These are phyloP conservation scores for Coemansia sp. DNA, from an alignment of 192 early-diverging fungal species.

Conservation along the genomic window DNA sequence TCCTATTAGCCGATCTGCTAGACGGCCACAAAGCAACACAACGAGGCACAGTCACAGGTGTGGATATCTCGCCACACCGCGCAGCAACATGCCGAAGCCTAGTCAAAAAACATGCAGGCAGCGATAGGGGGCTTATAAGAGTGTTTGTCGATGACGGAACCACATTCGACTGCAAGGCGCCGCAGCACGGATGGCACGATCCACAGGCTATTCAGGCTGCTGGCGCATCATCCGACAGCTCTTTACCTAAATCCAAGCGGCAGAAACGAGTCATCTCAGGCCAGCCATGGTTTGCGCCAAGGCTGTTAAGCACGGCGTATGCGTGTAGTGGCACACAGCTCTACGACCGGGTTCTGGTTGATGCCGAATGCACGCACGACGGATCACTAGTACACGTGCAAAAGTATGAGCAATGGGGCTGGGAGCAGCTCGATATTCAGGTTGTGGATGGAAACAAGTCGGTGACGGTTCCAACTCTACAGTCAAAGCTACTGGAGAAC, in stretches of 20 bases:
- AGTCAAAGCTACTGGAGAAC: conserved; percentile 68
- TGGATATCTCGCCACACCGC: conserved; percentile 77
- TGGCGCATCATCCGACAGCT: neutral
- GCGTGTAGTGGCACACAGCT: conserved; percentile 48
- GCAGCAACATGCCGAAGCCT: conserved; percentile 71
- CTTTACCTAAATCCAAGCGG: neutral
- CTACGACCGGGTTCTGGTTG: conserved; percentile 70
- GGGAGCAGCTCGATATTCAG: conserved; percentile 76
- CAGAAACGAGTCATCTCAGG: neutral
- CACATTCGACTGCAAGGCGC: conserved; percentile 68
- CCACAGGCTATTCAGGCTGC: conserved; percentile 6
- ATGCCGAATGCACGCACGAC: conserved; percentile 88
- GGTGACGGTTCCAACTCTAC: conserved; percentile 54
- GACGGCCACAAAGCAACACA: conserved; percentile 5
- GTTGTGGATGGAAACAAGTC: conserved; percentile 66
- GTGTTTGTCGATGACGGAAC: conserved; percentile 85
- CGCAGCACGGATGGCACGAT: conserved; percentile 50
- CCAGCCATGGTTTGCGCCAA: conserved; percentile 76
- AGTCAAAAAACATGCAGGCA: conserved; percentile 67
- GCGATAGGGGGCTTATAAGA: conserved; percentile 46
- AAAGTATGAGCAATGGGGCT: conserved; percentile 78
- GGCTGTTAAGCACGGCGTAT: conserved; percentile 62
- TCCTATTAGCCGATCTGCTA: conserved; percentile 72
- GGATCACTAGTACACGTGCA: conserved; percentile 78
- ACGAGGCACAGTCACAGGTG: conserved; percentile 84